Percentiles rank a stretch among this genome's conserved stretches.
Evolutionary conservation across 2,329 filamentous ascomycete species (phyloP).

Genomic region (Xylaria sp.): DNA sequence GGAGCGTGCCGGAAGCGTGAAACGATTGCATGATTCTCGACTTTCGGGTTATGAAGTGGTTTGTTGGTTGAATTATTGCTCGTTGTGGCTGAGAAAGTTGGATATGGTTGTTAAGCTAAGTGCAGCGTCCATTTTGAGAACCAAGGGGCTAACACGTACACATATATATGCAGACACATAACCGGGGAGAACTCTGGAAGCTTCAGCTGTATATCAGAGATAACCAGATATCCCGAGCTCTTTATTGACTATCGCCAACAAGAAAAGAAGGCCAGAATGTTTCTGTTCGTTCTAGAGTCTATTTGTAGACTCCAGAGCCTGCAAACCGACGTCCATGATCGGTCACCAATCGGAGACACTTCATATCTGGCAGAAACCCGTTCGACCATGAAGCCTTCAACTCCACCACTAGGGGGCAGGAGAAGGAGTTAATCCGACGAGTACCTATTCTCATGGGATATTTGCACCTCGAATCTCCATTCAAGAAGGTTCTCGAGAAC

Average conservation of each 20-base stretch:
- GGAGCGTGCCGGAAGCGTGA: not conserved
- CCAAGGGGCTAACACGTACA: not conserved
- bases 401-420: not conserved
- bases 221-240: not conserved
- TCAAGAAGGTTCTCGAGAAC: not conserved
- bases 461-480: not conserved
- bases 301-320: not conserved
- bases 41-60: not conserved
- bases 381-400: not conserved
- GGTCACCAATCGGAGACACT: not conserved
- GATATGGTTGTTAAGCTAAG: not conserved
- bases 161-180: not conserved
- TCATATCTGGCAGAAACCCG: not conserved
- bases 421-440: not conserved
- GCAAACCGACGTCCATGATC: not conserved
- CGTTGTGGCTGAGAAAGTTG: not conserved
- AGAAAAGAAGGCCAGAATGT: not conserved
- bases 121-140: not conserved
- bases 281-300: not conserved
- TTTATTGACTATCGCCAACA: not conserved
- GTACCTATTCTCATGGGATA: not conserved
- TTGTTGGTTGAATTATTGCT: not conserved
- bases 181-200: not conserved
- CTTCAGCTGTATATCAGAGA: not conserved
- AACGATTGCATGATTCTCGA: not conserved